phyloP scores from a whole-genome alignment of 805 yeast genomes.

The Saccharomycopsis lassenensis region DNA sequence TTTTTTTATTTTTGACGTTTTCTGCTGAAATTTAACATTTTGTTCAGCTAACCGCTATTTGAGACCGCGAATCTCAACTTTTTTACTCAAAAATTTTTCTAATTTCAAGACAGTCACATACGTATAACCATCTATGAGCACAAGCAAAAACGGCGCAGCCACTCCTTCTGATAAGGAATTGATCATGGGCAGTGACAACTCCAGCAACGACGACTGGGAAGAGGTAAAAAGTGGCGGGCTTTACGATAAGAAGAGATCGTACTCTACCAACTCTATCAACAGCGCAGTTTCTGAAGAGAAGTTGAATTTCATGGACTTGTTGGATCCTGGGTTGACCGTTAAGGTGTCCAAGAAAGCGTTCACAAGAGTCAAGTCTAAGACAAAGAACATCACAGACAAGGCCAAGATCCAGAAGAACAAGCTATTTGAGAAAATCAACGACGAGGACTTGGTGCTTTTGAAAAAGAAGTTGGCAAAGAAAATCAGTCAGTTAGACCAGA shows the following conservation, averaged over 20 bases:
- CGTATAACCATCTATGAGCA: too few relatives aligned
- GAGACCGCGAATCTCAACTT: too few relatives aligned
- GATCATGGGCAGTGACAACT: not conserved
- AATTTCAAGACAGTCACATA: too few relatives aligned
- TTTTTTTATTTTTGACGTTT: too few relatives aligned
- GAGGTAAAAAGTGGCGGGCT: not conserved
- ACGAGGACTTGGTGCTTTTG: constrained; percentile 20
- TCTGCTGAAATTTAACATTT: too few relatives aligned
- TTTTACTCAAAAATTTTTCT: too few relatives aligned
- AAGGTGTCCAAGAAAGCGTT: constrained; percentile 21
- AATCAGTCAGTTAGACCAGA: constrained; percentile 29
- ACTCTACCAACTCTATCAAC: constrained; percentile 6
- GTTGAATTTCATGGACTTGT: constrained; percentile 22
- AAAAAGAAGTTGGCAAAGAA: constrained; percentile 22
- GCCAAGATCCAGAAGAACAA: constrained; percentile 19
- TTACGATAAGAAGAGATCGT: constrained; percentile 5
- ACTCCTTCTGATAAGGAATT: not conserved
- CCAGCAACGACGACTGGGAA: constrained; percentile 13
- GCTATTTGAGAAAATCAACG: constrained; percentile 11
- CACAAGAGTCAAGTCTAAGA: constrained; percentile 10
- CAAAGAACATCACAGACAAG: constrained; percentile 17
- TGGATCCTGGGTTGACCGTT: constrained; percentile 24
- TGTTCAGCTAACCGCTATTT: too few relatives aligned
- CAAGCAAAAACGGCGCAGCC: not conserved
- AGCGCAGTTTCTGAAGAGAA: constrained; percentile 20